A percentile compares a stretch with the other conserved stretches of the same genome.
These are phyloP conservation scores for Fusarium sp. DNA, from an alignment of 2,329 filamentous ascomycete species.

Conservation along the genomic window DNA sequence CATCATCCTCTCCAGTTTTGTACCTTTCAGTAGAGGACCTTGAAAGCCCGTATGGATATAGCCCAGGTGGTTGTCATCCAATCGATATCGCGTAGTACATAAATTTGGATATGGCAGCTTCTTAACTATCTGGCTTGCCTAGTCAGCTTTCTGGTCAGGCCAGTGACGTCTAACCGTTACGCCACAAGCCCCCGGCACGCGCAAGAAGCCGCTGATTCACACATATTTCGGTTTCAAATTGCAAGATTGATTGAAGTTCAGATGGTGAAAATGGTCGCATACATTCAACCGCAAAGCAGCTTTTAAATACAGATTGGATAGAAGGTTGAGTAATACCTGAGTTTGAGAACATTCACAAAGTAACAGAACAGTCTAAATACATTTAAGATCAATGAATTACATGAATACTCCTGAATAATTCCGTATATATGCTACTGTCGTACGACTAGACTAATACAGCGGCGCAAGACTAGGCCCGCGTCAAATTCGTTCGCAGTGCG, in stretches of 20 bases:
- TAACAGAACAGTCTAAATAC: fast-evolving
- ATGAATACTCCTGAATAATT: fast-evolving
- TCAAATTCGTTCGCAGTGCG: neutral
- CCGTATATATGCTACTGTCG: too few species aligned
- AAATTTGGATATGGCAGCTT: conserved; percentile 44
- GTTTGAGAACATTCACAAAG: neutral
- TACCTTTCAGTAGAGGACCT: neutral
- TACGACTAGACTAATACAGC: too few species aligned
- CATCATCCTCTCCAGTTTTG: neutral
- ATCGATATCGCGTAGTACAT: conserved; percentile 44
- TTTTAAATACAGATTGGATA: neutral
- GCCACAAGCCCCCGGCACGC: too few species aligned
- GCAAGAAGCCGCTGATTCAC: too few species aligned
- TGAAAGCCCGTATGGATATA: conserved; percentile 34
- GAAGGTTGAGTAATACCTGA: neutral
- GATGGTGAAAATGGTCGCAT: too few species aligned
- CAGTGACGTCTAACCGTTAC: too few species aligned
- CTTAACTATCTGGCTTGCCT: conserved; percentile 49
- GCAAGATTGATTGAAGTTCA: too few species aligned
- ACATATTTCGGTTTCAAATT: too few species aligned
- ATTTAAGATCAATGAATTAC: fast-evolving
- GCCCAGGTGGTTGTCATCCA: conserved; percentile 51
- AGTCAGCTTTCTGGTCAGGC: too few species aligned
- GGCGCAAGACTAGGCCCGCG: too few species aligned
- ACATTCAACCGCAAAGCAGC: neutral